Conservation (phyloP, 1,284 basidiomycete species). For the Puccinia polysora region DNA sequence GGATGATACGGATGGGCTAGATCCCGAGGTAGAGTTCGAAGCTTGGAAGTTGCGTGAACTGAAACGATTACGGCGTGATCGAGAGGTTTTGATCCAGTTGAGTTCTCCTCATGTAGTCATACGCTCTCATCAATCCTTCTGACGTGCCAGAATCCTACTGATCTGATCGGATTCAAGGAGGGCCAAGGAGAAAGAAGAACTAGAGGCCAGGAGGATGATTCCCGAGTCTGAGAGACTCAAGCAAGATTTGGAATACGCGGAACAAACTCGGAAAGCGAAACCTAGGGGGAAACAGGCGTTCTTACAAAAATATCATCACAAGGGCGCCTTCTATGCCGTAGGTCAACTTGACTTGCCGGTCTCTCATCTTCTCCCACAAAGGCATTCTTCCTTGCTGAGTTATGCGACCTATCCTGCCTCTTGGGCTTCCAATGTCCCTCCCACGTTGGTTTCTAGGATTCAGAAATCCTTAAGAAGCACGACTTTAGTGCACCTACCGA, state of each 20-base stretch:
- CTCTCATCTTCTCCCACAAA: slow-evolving; percentile 5
- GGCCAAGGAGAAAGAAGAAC: slow-evolving; percentile 78
- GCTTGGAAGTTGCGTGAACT: slow-evolving; percentile 92
- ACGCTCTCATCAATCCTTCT: slow-evolving; percentile 50
- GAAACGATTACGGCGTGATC: slow-evolving; percentile 80
- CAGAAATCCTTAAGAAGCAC: slow-evolving; percentile 74
- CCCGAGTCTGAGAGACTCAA: slow-evolving; percentile 84
- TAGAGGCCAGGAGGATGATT: slow-evolving; percentile 80
- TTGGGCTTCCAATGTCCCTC: background rate
- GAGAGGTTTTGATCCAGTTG: slow-evolving; percentile 65
- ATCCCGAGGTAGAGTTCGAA: slow-evolving; percentile 86
- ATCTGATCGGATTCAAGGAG: slow-evolving; percentile 55
- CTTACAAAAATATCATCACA: slow-evolving; percentile 98
- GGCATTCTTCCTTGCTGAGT: too few species aligned
- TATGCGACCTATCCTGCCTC: background rate
- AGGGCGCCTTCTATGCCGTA: slow-evolving; percentile 89
- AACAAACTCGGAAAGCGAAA: slow-evolving; percentile 73
- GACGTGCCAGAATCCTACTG: background rate
- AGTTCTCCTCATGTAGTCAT: slow-evolving; percentile 12
- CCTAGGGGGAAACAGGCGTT: slow-evolving; percentile 84
- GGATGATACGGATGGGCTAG: slow-evolving; percentile 90
- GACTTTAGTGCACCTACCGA: slow-evolving; percentile 86
- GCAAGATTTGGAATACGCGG: slow-evolving; percentile 81
- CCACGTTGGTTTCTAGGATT: slow-evolving; percentile 58
- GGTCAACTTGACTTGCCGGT: slow-evolving; percentile 56